Evolutionary conservation across 1,139 yeast species (phyloP), one percentile per base, ranked within the genome.

Genomic region (Nematodospora anomalae): DNA sequence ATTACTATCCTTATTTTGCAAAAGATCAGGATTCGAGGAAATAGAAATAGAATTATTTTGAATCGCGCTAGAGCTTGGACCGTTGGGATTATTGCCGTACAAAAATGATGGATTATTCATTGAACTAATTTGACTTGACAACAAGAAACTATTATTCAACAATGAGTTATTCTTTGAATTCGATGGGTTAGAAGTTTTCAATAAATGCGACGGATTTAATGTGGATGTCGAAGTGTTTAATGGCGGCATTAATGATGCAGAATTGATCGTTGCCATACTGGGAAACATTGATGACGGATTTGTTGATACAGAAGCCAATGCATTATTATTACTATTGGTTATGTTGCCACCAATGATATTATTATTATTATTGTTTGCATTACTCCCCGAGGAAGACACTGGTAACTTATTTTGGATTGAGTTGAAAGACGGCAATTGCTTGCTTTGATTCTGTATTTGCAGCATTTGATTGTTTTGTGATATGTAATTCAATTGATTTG

Each of bases 351-450:
- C 23, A 22, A 24, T 37, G 11, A 18, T 20, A 27, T 20, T 38
- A 14, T 16, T 16, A 31, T 24, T 37, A 27, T 25, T 29, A 16
- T 23, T 29, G n/a, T 25, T 31, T 12, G 22, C 16, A 16, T 14
- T 23, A 23, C 23, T 16, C 4, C 30, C 21, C 18, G 25, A 30
- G 4, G 26, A 59, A 1, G 61, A 54, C 9, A 51, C 33, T 1
- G 69, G 65, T 6, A 64, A 45, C 32, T 53, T 63, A 47, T 60
- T 62, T 38, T 64, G 71, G 26, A 65, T 62, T 6, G 64, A 47
- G 40, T 64, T 64, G 45, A 66, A 62, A 2, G 71, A 60, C 2
- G 72, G 72, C 13, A 66, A 46, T 42, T 62, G 69, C 32, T 59
- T 64, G 35, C 46, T 52, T 33, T 60, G 67, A 36, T 56, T 60